phyloP scores from a whole-genome alignment of 2,329 filamentous ascomycete genomes.

The Geosmithia flava region DNA sequence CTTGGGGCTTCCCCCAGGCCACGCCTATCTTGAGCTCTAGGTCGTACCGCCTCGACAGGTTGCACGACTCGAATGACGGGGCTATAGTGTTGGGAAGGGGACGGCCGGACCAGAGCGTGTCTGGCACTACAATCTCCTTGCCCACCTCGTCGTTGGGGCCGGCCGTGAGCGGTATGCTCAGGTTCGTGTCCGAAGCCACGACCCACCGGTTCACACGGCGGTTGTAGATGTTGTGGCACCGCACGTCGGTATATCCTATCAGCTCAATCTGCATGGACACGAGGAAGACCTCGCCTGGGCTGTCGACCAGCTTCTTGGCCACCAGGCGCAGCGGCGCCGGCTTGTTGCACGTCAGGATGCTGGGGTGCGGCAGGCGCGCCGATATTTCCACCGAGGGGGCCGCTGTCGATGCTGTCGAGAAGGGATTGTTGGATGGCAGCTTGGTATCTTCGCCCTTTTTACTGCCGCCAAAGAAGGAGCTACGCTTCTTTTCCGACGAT shows the following conservation, averaged over 20 bases:
- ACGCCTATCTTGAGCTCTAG: slow-evolving; percentile 72
- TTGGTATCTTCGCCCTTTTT: slow-evolving; percentile 12
- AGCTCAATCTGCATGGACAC: slow-evolving; percentile 72
- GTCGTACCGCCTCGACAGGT: slow-evolving; percentile 70
- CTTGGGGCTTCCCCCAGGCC: slow-evolving; percentile 51
- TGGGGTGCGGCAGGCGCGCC: slow-evolving; percentile 73
- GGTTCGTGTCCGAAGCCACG: slow-evolving; percentile 56
- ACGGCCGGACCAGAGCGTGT: slow-evolving; percentile 58
- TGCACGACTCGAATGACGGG: slow-evolving; percentile 81
- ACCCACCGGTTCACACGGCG: slow-evolving; percentile 66
- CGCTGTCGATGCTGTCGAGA: slow-evolving; percentile 3
- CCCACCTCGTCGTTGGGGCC: slow-evolving; percentile 41
- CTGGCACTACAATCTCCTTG: slow-evolving; percentile 57
- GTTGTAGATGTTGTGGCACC: slow-evolving; percentile 62
- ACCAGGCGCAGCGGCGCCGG: slow-evolving; percentile 71
- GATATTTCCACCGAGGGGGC: slow-evolving; percentile 64
- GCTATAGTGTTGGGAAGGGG: slow-evolving; percentile 75
- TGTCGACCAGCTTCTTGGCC: slow-evolving; percentile 61
- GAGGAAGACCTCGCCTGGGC: slow-evolving; percentile 59
- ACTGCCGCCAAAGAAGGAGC: slow-evolving; percentile 40
- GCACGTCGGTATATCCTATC: slow-evolving; percentile 65
- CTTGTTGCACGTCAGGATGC: slow-evolving; percentile 81
- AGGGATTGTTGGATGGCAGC: slow-evolving; percentile 1
- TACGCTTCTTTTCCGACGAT: slow-evolving; percentile 35
- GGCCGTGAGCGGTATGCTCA: slow-evolving; percentile 57